Base-by-base conservation (phyloP, 139 green algal species). In the Asterochloris sp. region DNA sequence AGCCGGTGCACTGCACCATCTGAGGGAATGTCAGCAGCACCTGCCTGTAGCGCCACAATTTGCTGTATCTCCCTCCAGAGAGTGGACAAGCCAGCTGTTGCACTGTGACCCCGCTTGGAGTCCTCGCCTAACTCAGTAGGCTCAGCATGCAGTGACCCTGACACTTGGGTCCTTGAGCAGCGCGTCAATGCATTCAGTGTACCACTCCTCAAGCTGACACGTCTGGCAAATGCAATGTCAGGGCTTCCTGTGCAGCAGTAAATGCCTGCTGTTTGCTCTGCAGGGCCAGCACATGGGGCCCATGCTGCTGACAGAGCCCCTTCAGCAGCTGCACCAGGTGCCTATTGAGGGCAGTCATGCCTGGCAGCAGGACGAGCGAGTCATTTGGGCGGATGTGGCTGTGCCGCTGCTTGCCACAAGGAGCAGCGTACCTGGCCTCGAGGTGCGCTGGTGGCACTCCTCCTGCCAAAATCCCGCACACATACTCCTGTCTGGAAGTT, bases 361-460 rank as follows among this genome's bases (percentile, higher is more conserved):
- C 62, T 90, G 84, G 73, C 81, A 84, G 12, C 85, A 85, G n/a
- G 61, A 81, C 24, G 91, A 95, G 84, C 54, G 68, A 0, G 80
- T 96, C 12, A 83, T 95, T n/a, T 95, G 92, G 91, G 85, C 87
- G 19, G 83, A 80, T 27, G 27, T 47, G 13, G 84, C 90, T 74
- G 69, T 90, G 26, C 90, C 92, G 6, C 90, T 83, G n/a, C 83
- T 92, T 28, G 86, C 86, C 27, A 95, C 92, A 0, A 90, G 89
- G 84, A 92, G 85, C 77, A 54, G 38, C 82, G 88, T 82, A 88
- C 89, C 78, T 26, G 78, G 60, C 62, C n/a, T 38, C 0, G 47
- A 64, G 12, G 13, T 69, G 68, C 19, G 9, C 47, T 47, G 67
- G 38, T 83, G 68, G 9, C 16, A 21, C 24, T 16, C 0, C 24